Base-by-base conservation (phyloP, 495 filamentous ascomycete species). In the Annulohypoxylon maeteangense region DNA sequence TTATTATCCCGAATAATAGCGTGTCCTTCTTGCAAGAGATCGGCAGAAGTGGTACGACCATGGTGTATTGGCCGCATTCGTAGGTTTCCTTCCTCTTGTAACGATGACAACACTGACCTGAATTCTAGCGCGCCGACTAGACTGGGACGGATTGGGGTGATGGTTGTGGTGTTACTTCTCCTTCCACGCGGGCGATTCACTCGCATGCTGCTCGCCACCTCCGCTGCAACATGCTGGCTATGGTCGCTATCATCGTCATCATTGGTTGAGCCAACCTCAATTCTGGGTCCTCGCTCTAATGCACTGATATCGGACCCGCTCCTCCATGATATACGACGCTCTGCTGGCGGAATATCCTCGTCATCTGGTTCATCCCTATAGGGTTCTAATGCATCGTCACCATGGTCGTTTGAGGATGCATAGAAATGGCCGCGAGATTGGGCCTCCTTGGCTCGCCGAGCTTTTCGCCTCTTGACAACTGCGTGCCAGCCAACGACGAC, bases 41-140 rank as follows among this genome's bases (percentile, higher is more conserved):
- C 88, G 57, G 93, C 90, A 1, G 92, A 93, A 76, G 92, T 92
- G 59, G 91, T 86, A 54, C 91, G 87, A 14, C 88, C 78, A 38
- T 65, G 70, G 68, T 90, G 85, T 34, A 97, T 88, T 11, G 89
- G 88, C 18, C 87, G 82, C 36, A 90, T 83, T 53, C 89, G 87
- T 50, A 91, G 86, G 66, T 92, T 95, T 71, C 91, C 87, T 31
- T 90, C 90, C 71, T 89, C 93, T 70, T 95, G 88, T 51, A 98
- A 80, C 3, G 92, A 91, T 6, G 90, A 90, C 51, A 99, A 83
- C 11, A 98, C 91, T 2, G 94, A 93, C 65, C 93, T 88, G 73
- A 99, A 99, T 79, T 99, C 96, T 58, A 99, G 81, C 4, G 91
- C 96, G 48, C 96, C 96, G 5, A 98, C 92, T 20, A 99, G 80